Conservation (phyloP, 768 basidiomycete genomes). For the Leucocoprinus sp. region DNA sequence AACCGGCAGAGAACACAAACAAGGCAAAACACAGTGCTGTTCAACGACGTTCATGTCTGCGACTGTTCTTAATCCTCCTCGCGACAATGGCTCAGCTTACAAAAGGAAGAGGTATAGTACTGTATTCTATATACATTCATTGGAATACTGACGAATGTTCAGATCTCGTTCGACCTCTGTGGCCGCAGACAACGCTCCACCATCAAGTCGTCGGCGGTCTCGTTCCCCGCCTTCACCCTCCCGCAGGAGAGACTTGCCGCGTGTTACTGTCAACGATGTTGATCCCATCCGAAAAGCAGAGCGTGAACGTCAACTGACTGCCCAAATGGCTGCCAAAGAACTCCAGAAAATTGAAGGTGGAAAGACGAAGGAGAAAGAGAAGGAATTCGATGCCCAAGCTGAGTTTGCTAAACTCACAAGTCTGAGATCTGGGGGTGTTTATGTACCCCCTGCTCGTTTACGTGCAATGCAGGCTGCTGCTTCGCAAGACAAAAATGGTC, state of each 20-base stretch:
- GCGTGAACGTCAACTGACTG: slow-evolving; percentile 73
- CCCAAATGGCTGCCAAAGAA: slow-evolving; percentile 59
- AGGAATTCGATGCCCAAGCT: slow-evolving; percentile 63
- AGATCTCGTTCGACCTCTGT: slow-evolving; percentile 46
- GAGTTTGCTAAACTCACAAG: slow-evolving; percentile 84
- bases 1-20: background rate
- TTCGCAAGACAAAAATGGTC: slow-evolving; percentile 67
- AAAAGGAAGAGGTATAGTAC: slow-evolving; percentile 46
- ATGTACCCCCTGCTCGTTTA: slow-evolving; percentile 91
- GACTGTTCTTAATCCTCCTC: slow-evolving; percentile 24
- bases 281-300: slow-evolving; percentile 72
- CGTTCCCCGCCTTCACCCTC: slow-evolving; percentile 29
- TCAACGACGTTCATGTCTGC: slow-evolving; percentile 30
- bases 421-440: slow-evolving; percentile 87
- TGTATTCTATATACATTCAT: background rate
- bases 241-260: slow-evolving; percentile 22
- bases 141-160: background rate
- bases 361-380: slow-evolving; percentile 22
- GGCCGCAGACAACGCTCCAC: slow-evolving; percentile 31
- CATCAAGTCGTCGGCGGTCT: slow-evolving; percentile 37
- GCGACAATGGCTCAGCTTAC: slow-evolving; percentile 24
- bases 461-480: slow-evolving; percentile 86
- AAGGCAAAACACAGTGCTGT: slow-evolving; percentile 5
- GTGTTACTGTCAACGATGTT: slow-evolving; percentile 47
- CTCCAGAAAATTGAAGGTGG: slow-evolving; percentile 51